phyloP scores from a whole-genome alignment of 441 rosid genomes.

The Euphorbia celastroides region DNA sequence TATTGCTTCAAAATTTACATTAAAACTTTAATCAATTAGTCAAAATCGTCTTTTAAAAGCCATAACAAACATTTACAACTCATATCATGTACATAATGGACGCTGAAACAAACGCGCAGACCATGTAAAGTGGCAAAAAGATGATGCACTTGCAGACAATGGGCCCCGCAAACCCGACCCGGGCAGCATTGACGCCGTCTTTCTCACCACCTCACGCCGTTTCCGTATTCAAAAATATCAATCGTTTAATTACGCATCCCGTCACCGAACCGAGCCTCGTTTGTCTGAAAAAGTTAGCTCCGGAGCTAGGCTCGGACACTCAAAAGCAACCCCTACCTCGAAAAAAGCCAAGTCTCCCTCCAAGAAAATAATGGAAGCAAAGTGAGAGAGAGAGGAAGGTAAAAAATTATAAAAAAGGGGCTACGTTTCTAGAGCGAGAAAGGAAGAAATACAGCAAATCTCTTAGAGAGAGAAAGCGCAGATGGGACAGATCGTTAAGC shows the following conservation, averaged over 20 bases:
- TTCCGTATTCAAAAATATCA: slow-evolving; percentile 19
- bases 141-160: slow-evolving; percentile 24
- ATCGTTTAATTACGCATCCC: slow-evolving; percentile 27
- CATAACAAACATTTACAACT: too few species aligned
- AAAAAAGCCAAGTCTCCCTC: slow-evolving; percentile 32
- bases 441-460: slow-evolving; percentile 16
- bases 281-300: slow-evolving; percentile 17
- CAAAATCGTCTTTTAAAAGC: too few species aligned
- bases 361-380: slow-evolving; percentile 24
- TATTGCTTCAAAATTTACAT: too few species aligned
- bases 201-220: slow-evolving; percentile 26
- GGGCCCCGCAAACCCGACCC: slow-evolving; percentile 24
- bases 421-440: slow-evolving; percentile 31
- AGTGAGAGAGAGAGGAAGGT: slow-evolving; percentile 10
- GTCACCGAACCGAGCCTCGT: slow-evolving; percentile 33
- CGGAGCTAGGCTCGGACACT: slow-evolving; percentile 35
- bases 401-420: slow-evolving; percentile 6
- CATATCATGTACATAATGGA: too few species aligned
- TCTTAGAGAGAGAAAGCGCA: slow-evolving; percentile 17
- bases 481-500: slow-evolving; percentile 85
- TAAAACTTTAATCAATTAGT: too few species aligned
- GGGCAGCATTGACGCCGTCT: slow-evolving; percentile 42
- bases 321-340: slow-evolving; percentile 15
- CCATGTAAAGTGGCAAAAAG: slow-evolving; percentile 14
- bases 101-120: too few species aligned